A percentile compares a stretch with the other conserved stretches of the same genome.
Evolutionary conservation across 176 grass and related monocot genomes (phyloP).

Genomic region (Raddia distichophylla): DNA sequence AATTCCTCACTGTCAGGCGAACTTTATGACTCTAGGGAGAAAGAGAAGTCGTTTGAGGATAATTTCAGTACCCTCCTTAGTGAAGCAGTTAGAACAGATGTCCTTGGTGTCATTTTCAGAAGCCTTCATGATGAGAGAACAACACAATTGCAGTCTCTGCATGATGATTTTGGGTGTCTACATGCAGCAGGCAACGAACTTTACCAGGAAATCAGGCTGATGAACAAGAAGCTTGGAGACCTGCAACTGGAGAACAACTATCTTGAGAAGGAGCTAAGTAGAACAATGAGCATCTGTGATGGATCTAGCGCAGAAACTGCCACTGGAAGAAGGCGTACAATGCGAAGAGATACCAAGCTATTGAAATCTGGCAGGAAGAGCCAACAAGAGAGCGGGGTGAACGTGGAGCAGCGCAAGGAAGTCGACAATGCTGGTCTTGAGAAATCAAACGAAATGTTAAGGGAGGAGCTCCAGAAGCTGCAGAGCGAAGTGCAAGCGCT

Average conservation of each 20-base stretch:
- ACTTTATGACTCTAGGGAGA: slow-evolving; percentile 50
- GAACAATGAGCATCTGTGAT: slow-evolving; percentile 46
- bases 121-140: slow-evolving; percentile 65
- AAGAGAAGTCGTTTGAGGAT: slow-evolving; percentile 52
- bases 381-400: slow-evolving; percentile 41
- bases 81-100: slow-evolving; percentile 64
- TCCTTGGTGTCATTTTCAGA: slow-evolving; percentile 60
- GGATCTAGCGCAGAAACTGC: slow-evolving; percentile 48
- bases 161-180: slow-evolving; percentile 56
- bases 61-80: slow-evolving; percentile 56
- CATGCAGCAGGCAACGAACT: slow-evolving; percentile 60
- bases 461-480: slow-evolving; percentile 51
- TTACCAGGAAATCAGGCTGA: slow-evolving; percentile 56
- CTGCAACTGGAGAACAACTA: slow-evolving; percentile 65
- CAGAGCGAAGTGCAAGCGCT: slow-evolving; percentile 52
- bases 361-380: slow-evolving; percentile 57
- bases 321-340: slow-evolving; percentile 36
- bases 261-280: slow-evolving; percentile 66
- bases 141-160: slow-evolving; percentile 51
- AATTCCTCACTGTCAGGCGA: slow-evolving; percentile 67
- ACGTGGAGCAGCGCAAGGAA: slow-evolving; percentile 52
- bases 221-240: slow-evolving; percentile 62
- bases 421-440: slow-evolving; percentile 52
- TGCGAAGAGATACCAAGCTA: slow-evolving; percentile 51
- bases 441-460: slow-evolving; percentile 57